Evolutionary conservation across 2,329 filamentous ascomycete species (phyloP), one percentile per base, ranked within the genome.

Genomic region (Ascochyta fabae): DNA sequence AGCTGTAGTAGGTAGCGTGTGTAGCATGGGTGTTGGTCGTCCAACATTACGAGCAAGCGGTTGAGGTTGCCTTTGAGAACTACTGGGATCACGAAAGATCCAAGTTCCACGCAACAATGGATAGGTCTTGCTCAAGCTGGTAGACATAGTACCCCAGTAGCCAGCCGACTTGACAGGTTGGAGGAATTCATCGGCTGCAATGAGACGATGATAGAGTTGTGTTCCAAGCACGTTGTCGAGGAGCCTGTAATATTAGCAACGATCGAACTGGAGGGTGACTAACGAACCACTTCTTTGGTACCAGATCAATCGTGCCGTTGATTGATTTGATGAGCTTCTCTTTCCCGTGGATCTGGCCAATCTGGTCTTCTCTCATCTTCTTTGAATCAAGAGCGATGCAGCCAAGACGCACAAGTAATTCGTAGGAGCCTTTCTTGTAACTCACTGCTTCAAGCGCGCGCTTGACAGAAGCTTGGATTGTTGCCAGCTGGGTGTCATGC

Each of bases 91-190:
- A 4, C 38, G 40, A 33, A 74, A 69, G 3, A 71, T 60, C 69
- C 68, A 75, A 3, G 64, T 67, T 3, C 66, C 69, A 12, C 68
- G 67, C 23, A 70, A 60, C 6, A 58, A 62, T 4, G 71, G 72
- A 1, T 53, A 56, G 16, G 59, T 68, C 8, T 65, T 46, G 16
- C 60, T 16, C 8, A 72, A 45, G 0, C 61, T 56, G 0, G 36
- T 12, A 1, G 71, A 62, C 13, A 44, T 53, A 44, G 53, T 53
- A 1, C 67, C 65, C 49, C 58, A 71, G 26, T 53, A 64, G 6
- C 44, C 56, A 31, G 54, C 60, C 22, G 63, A 54, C 19, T 61
- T 66, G 13, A 48, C 60, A 1, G 70, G 71, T 40, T 69, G 66
- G 3, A 75, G 51, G 3, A 71, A 39, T 3, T 69, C 36, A 5